Percentiles rank a stretch among this genome's conserved stretches.
phyloP scores from a whole-genome alignment of 345 rosid species.

The Eucalyptus melliodora region DNA sequence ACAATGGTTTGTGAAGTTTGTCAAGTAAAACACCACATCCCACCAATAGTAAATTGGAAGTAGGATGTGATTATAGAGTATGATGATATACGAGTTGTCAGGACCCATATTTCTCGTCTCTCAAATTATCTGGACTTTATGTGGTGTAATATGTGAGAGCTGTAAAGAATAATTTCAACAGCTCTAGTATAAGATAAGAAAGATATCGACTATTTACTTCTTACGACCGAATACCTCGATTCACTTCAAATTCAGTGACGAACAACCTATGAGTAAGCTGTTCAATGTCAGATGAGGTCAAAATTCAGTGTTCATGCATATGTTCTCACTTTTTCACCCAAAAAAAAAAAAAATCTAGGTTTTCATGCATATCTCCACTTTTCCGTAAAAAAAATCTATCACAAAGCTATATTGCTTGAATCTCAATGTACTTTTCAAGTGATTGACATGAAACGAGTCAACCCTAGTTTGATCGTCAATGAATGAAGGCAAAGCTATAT shows the following conservation, averaged over 20 bases:
- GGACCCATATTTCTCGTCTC: too few species aligned
- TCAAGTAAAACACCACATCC: fast-evolving
- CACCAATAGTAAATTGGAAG: fast-evolving
- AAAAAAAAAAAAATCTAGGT: not conserved
- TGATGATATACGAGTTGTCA: too few species aligned
- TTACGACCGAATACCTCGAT: not conserved
- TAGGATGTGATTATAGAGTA: too few species aligned
- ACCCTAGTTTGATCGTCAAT: not conserved
- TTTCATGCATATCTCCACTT: not conserved
- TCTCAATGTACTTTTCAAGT: not conserved
- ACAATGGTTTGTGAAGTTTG: too few species aligned
- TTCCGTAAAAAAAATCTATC: too few species aligned
- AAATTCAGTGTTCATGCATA: not conserved
- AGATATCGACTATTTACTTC: not conserved
- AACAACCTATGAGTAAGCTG: not conserved
- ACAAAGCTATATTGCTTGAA: too few species aligned
- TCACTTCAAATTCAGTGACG: not conserved
- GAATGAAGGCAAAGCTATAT: not conserved
- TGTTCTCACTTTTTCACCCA: too few species aligned
- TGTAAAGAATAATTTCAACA: too few species aligned
- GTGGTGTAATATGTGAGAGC: too few species aligned
- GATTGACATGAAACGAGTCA: not conserved
- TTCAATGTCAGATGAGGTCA: not conserved
- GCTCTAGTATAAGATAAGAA: not conserved
- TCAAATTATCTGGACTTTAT: too few species aligned